phyloP scores from a whole-genome alignment of 495 filamentous ascomycete species.

The Tricharina praecox region DNA sequence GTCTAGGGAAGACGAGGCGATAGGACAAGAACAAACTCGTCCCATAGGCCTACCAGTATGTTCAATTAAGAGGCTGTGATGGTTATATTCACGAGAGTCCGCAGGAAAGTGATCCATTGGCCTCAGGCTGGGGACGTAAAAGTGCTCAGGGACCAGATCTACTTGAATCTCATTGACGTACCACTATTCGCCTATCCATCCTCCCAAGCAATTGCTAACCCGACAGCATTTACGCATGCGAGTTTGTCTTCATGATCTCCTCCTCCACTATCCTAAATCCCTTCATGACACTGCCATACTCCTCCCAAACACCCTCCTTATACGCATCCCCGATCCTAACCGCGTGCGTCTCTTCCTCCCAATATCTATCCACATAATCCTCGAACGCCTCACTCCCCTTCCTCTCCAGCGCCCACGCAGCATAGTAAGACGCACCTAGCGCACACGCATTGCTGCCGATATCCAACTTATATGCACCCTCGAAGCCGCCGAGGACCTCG shows the following conservation, averaged over 20 bases:
- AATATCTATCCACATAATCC: constrained; percentile 60
- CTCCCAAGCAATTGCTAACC: too few species aligned
- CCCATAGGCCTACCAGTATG: too few species aligned
- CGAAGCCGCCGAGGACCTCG: constrained; percentile 69
- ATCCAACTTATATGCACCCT: constrained; percentile 82
- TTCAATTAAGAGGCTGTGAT: too few species aligned
- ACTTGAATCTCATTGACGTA: too few species aligned
- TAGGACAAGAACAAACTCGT: too few species aligned
- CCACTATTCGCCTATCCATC: too few species aligned
- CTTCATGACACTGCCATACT: constrained; percentile 57
- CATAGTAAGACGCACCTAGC: constrained; percentile 89
- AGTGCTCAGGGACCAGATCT: too few species aligned
- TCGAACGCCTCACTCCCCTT: constrained; percentile 50
- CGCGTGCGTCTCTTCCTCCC: constrained; percentile 70
- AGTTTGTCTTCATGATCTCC: constrained; percentile 40
- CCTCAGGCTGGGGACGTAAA: too few species aligned
- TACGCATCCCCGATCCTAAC: constrained; percentile 72
- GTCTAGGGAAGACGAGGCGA: too few species aligned
- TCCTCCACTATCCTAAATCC: constrained; percentile 69
- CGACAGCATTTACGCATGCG: too few species aligned
- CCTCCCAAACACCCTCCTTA: constrained; percentile 49
- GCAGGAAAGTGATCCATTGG: too few species aligned
- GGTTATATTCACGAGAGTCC: too few species aligned
- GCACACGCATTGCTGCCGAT: constrained; percentile 95
- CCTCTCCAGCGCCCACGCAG: constrained; percentile 75